phyloP scores from a whole-genome alignment of 1,284 basidiomycete species.

The Apiotrichum veenhuisii region DNA sequence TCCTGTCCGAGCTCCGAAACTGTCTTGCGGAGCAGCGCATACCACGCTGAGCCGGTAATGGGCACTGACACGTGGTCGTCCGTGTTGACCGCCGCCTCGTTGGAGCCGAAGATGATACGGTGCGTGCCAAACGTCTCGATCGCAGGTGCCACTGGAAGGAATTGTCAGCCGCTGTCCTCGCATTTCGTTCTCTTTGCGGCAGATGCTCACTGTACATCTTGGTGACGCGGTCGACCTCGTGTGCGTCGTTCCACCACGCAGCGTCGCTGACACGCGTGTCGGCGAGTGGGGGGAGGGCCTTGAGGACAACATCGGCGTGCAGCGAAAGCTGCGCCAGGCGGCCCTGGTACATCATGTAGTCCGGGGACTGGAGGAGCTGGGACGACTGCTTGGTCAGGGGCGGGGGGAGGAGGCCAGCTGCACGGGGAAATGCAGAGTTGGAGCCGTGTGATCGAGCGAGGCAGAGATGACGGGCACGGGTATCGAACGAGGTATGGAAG shows the following conservation, averaged over 20 bases:
- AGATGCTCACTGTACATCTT: conserved; percentile 80
- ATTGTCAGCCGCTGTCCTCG: background rate
- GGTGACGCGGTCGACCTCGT: conserved; percentile 72
- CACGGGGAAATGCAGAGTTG: background rate
- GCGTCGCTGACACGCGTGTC: conserved; percentile 46
- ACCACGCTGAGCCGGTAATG: conserved; percentile 64
- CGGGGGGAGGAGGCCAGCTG: conserved; percentile 81
- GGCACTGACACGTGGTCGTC: conserved; percentile 43
- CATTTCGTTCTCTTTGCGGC: background rate
- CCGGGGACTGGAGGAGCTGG: conserved; percentile 70
- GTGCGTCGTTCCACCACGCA: conserved; percentile 52
- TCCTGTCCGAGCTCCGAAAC: conserved; percentile 78
- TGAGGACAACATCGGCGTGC: conserved; percentile 69
- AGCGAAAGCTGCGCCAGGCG: conserved; percentile 72
- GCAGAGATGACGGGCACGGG: background rate
- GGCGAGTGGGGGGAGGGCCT: conserved; percentile 75
- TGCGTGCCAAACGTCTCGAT: conserved; percentile 63
- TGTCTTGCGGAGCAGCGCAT: conserved; percentile 70
- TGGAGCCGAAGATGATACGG: conserved; percentile 59
- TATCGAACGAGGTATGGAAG: too few relatives aligned
- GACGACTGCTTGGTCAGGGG: conserved; percentile 67
- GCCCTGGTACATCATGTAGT: conserved; percentile 69
- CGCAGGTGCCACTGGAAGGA: conserved; percentile 52
- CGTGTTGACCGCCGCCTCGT: conserved; percentile 45
- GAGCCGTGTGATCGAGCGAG: background rate